Evolutionary conservation across 768 basidiomycete species (phyloP).

Genomic region (Phaffia australis): DNA sequence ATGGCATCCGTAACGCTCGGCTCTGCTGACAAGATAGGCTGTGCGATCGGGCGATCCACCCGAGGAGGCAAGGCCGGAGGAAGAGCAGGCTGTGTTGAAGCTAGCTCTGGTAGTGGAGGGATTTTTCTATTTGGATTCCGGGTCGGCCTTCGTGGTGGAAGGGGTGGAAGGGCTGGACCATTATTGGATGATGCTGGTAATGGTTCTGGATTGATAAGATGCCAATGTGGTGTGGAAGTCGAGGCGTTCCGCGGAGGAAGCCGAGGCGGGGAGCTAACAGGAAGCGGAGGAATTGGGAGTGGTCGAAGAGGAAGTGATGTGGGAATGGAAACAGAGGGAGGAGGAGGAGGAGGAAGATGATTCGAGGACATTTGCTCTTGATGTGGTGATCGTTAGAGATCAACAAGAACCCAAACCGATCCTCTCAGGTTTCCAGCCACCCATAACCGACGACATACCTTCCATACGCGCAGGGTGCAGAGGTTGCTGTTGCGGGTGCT

Average conservation of each 20-base stretch:
- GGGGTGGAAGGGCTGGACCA: not conserved
- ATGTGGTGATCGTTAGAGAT: not conserved
- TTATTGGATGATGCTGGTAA: not conserved
- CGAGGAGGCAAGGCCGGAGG: not conserved
- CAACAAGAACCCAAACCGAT: too few relatives aligned
- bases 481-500: too few relatives aligned
- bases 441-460: too few relatives aligned
- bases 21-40: not conserved
- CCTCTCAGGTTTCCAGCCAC: too few relatives aligned
- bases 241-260: conserved; percentile 11
- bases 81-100: not conserved
- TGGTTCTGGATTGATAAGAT: not conserved
- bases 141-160: not conserved
- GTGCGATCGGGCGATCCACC: not conserved
- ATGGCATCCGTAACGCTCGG: not conserved
- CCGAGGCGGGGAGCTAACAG: not conserved
- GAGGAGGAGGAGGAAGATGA: not conserved
- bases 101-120: conserved; percentile 3
- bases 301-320: not conserved
- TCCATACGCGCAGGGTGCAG: too few relatives aligned
- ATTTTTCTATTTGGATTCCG: not conserved
- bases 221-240: not conserved
- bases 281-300: not conserved
- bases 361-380: not conserved
- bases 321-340: not conserved